phyloP scores from a whole-genome alignment of 257 asterid species.

The Solanum paucissectum region DNA sequence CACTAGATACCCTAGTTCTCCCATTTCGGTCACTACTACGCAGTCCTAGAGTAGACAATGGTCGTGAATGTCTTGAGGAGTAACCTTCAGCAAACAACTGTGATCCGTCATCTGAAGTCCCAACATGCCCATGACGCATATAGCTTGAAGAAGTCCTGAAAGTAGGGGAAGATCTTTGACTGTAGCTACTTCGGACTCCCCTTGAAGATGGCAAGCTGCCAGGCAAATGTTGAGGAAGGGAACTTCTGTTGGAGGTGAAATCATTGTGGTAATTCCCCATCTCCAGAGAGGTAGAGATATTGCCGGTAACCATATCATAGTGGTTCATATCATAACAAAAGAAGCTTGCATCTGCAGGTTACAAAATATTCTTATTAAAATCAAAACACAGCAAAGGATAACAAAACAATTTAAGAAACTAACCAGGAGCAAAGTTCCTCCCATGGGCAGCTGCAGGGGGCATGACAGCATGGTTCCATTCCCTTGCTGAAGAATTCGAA shows the following conservation, averaged over 20 bases:
- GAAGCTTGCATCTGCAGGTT: slow-evolving; percentile 39
- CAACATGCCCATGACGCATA: slow-evolving; percentile 31
- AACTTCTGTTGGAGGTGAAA: slow-evolving; percentile 28
- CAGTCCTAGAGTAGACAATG: slow-evolving; percentile 27
- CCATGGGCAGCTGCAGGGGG: slow-evolving; percentile 35
- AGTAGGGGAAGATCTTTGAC: slow-evolving; percentile 39
- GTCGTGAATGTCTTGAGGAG: slow-evolving; percentile 38
- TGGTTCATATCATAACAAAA: slow-evolving; percentile 37
- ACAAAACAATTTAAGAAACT: slow-evolving; percentile 5
- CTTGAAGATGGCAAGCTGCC: slow-evolving; percentile 30
- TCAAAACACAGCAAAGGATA: not conserved
- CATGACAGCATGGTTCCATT: slow-evolving; percentile 30
- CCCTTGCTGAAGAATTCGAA: slow-evolving; percentile 34
- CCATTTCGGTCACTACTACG: slow-evolving; percentile 36
- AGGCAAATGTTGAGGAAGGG: slow-evolving; percentile 29
- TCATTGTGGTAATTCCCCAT: slow-evolving; percentile 32
- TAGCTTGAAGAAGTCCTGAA: slow-evolving; percentile 48
- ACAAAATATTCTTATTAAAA: slow-evolving; percentile 10
- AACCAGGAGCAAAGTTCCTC: slow-evolving; percentile 39
- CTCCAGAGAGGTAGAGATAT: slow-evolving; percentile 35
- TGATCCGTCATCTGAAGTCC: slow-evolving; percentile 38
- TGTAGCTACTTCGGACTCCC: slow-evolving; percentile 43
- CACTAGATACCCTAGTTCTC: slow-evolving; percentile 30
- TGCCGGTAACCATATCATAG: slow-evolving; percentile 17
- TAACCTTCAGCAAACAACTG: slow-evolving; percentile 33